Evolutionary conservation across 1,284 basidiomycete species (phyloP), one percentile per base, ranked within the genome.

Genomic region (Malassezia brasiliensis): DNA sequence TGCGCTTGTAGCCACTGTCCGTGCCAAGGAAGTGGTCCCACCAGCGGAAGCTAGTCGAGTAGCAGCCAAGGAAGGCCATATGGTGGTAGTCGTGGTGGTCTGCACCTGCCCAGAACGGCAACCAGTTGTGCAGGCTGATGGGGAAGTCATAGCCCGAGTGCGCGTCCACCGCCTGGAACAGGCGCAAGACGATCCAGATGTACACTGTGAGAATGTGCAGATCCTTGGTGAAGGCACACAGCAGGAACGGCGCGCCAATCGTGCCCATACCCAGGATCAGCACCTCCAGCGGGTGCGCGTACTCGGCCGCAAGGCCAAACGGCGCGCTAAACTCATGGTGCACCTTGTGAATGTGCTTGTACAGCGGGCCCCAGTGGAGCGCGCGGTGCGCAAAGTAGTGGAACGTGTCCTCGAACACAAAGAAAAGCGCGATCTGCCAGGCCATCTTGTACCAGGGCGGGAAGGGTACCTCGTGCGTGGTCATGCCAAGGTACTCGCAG

Each of bases 51-150:
- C 60, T 63, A 31, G 72, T 72, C 49, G 72, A 64, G 61, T 66
- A 69, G 66, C 67, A 72, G 55, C 66, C 63, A 2, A 71, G 52
- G 39, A 65, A 67, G 15, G 68, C 68, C 65, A 68, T 66, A 62
- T 75, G 74, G 62, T 76, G 72, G 61, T 76, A 66, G 64, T 72
- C 91, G 77, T 96, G 91, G 80, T 96, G 91, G 73, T 98, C 94
- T 0, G 93, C 94, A 47, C 94, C 93, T 22, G 90, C 89, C 93
- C 93, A 98, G 82, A 96, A 89, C 3, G 93, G 93, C 30, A 98
- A 59, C 71, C 89, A 85, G 80, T 93, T 85, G 69, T 90, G 86
- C 60, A 98, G 80, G n/a, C 88, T 93, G 36, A 69, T 87, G 83
- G 73, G 73, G 54, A 76, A 73, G 61, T 75, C 90, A 76, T 96